Evolutionary conservation across 257 asterid species (phyloP).

Genomic region (Gentiana macrophylla): DNA sequence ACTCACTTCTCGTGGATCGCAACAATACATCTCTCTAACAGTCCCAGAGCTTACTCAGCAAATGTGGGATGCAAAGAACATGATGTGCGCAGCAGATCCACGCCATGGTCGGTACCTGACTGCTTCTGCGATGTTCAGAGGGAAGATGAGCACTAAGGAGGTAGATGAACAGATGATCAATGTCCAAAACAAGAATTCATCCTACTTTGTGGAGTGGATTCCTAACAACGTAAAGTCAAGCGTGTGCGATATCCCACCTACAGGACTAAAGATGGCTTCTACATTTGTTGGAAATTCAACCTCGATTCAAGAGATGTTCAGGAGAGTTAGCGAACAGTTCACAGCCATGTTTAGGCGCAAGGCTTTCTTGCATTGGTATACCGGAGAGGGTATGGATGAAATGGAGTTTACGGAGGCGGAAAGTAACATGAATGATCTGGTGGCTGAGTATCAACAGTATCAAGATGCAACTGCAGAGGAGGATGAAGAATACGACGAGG

Average conservation of each 20-base stretch:
- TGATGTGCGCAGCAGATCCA: constrained; percentile 95
- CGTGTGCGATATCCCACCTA: constrained; percentile 73
- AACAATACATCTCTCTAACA: constrained; percentile 71
- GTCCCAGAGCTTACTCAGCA: constrained; percentile 84
- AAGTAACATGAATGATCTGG: constrained; percentile 86
- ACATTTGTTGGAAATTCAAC: constrained; percentile 78
- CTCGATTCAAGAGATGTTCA: constrained; percentile 78
- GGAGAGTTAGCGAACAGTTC: constrained; percentile 89
- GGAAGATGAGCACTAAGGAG: constrained; percentile 88
- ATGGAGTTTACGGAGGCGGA: constrained; percentile 91
- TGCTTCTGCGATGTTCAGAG: constrained; percentile 84
- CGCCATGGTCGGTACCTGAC: constrained; percentile 84
- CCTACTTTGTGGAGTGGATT: constrained; percentile 86
- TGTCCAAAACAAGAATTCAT: constrained; percentile 86
- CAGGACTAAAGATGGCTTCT: constrained; percentile 72
- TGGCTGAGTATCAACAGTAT: constrained; percentile 83
- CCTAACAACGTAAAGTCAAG: constrained; percentile 89
- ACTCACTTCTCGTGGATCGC: constrained; percentile 81
- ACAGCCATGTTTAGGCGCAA: constrained; percentile 86
- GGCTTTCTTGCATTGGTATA: constrained; percentile 94
- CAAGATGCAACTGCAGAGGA: constrained; percentile 90
- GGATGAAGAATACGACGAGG: constrained; percentile 47
- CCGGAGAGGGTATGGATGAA: constrained; percentile 89
- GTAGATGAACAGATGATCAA: constrained; percentile 90
- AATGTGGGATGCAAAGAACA: constrained; percentile 91